These are phyloP conservation scores for Colletotrichum salicis DNA, from an alignment of 2,329 filamentous ascomycete genomes.

Conservation along the genomic window DNA sequence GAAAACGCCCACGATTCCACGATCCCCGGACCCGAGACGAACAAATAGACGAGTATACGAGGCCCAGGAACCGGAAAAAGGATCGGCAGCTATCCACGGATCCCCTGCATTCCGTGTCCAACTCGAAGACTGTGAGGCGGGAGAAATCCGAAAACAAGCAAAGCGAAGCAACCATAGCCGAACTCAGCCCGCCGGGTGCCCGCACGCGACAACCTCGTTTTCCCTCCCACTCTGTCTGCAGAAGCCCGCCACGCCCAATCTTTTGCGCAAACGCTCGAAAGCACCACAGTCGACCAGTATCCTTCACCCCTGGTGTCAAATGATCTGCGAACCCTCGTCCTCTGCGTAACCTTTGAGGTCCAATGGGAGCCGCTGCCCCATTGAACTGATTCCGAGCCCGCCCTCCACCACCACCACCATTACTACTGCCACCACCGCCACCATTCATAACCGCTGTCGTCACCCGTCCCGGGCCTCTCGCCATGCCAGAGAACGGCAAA, in stretches of 20 bases:
- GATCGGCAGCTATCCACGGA: neutral
- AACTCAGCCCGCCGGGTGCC: constrained; percentile 6
- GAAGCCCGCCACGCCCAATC: neutral
- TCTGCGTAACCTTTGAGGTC: constrained; percentile 55
- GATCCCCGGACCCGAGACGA: neutral
- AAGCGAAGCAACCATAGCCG: neutral
- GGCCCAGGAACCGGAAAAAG: neutral
- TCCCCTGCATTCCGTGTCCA: neutral
- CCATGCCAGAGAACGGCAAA: constrained; percentile 49
- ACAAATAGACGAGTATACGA: neutral
- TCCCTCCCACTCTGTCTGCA: constrained; percentile 2
- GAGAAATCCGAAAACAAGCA: neutral
- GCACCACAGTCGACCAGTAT: neutral
- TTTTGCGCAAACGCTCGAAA: neutral
- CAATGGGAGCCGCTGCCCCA: constrained; percentile 53
- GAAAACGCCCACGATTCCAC: neutral
- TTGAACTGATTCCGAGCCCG: constrained; percentile 43
- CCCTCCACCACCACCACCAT: neutral
- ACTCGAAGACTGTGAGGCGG: neutral
- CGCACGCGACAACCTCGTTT: constrained; percentile 11
- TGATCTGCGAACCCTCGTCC: constrained; percentile 52
- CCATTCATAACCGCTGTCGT: neutral
- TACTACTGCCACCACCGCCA: neutral
- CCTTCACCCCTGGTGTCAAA: constrained; percentile 18
- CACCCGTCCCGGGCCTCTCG: constrained; percentile 26